Percentiles rank a stretch among this genome's conserved stretches.
Conservation (phyloP, 768 basidiomycete species). For the Melanogaster broomeanus region DNA sequence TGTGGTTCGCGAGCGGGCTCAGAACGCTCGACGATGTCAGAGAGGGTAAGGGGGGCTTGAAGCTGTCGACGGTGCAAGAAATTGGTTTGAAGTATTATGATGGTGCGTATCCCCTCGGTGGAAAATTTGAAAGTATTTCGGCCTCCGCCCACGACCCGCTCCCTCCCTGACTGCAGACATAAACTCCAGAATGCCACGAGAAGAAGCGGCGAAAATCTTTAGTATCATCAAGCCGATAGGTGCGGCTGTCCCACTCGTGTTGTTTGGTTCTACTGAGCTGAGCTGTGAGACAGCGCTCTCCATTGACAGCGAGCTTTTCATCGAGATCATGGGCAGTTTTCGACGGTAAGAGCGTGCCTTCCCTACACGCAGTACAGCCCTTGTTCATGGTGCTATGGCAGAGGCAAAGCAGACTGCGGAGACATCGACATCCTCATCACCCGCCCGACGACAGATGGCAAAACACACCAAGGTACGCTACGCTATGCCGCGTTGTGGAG, state of each 20-base stretch:
- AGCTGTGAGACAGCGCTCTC: conserved; percentile 51
- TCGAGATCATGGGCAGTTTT: conserved; percentile 94
- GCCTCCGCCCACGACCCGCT: neutral
- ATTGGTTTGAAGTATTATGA: conserved; percentile 73
- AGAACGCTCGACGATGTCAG: conserved; percentile 76
- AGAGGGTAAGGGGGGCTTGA: conserved; percentile 59
- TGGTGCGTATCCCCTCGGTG: conserved; percentile 41
- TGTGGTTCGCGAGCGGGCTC: conserved; percentile 78
- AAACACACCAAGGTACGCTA: conserved; percentile 65
- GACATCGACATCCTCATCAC: conserved; percentile 93
- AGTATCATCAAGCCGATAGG: conserved; percentile 72
- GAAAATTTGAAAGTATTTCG: too few species aligned
- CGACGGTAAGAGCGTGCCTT: conserved; percentile 50
- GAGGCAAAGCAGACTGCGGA: conserved; percentile 81
- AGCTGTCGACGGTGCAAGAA: conserved; percentile 57
- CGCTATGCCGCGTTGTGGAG: neutral
- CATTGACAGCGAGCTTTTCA: conserved; percentile 68
- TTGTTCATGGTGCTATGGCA: conserved; percentile 24
- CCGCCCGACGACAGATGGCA: conserved; percentile 68
- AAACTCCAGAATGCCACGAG: conserved; percentile 80
- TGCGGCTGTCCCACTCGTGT: conserved; percentile 27
- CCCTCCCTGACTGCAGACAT: conserved; percentile 68
- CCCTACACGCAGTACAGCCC: neutral
- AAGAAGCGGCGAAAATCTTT: conserved; percentile 75
- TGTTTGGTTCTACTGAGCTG: neutral